A percentile compares a stretch with the other conserved stretches of the same genome.
Evolutionary conservation across 2,329 filamentous ascomycete species (phyloP).

Genomic region (Leptographium lundbergii): DNA sequence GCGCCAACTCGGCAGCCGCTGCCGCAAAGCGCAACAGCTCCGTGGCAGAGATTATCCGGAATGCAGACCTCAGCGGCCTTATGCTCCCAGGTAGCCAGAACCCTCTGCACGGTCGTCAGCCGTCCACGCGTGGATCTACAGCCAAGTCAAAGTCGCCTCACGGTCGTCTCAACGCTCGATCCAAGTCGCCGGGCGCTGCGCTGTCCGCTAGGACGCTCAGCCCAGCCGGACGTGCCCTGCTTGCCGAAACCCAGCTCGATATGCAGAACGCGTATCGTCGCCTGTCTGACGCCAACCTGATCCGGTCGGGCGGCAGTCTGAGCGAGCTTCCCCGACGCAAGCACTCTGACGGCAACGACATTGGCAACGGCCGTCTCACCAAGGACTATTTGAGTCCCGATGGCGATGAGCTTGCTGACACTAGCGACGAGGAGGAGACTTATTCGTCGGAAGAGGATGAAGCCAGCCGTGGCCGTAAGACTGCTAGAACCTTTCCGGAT

Average conservation of each 20-base stretch:
- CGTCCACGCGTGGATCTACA: conserved; percentile 23
- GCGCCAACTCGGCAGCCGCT: conserved; percentile 6
- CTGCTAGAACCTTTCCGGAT: conserved; percentile 31
- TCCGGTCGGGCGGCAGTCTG: conserved; percentile 49
- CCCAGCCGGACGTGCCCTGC: conserved; percentile 27
- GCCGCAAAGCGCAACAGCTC: conserved; percentile 15
- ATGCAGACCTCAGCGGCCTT: conserved; percentile 35
- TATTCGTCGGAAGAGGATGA: conserved; percentile 46
- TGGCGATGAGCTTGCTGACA: conserved; percentile 50
- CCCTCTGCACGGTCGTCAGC: conserved; percentile 20
- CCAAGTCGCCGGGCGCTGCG: conserved; percentile 30
- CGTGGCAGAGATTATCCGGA: conserved; percentile 42
- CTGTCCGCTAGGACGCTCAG: conserved; percentile 22
- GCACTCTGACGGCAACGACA: conserved; percentile 24
- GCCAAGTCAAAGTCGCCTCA: conserved; percentile 42
- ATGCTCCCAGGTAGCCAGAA: conserved; percentile 31
- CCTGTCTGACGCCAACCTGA: conserved; percentile 58
- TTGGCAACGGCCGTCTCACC: conserved; percentile 40
- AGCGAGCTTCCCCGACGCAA: conserved; percentile 45
- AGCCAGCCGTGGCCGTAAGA: conserved; percentile 39
- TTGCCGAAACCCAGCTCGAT: conserved; percentile 53
- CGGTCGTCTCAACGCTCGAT: conserved; percentile 34
- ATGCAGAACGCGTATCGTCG: conserved; percentile 57
- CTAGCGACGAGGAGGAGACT: conserved; percentile 52
- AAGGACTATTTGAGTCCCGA: conserved; percentile 57